phyloP scores from a whole-genome alignment of 148 eudicot species.

The Cornus controversa region DNA sequence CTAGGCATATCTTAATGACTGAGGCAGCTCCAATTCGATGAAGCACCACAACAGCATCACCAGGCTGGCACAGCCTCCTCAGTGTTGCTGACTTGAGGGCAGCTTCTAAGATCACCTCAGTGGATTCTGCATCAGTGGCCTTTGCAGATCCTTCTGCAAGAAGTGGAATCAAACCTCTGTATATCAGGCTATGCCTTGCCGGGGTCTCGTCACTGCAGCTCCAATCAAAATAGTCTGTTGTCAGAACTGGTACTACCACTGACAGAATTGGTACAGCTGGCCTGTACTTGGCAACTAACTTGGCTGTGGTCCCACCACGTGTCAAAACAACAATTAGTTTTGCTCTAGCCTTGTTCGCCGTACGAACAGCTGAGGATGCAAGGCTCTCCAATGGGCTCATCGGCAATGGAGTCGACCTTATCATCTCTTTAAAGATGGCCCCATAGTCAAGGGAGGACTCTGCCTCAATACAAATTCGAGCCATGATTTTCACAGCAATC shows the following conservation, averaged over 20 bases:
- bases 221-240: conserved; percentile 70
- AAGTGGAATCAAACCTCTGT: conserved; percentile 69
- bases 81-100: conserved; percentile 64
- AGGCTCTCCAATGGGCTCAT: conserved; percentile 90
- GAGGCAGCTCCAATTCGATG: conserved; percentile 87
- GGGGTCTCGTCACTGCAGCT: conserved; percentile 71
- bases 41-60: conserved; percentile 77
- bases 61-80: conserved; percentile 57
- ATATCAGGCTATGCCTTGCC: conserved; percentile 69
- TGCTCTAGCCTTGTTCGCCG: conserved; percentile 79
- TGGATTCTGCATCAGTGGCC: conserved; percentile 88
- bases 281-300: conserved; percentile 73
- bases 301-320: conserved; percentile 89
- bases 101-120: conserved; percentile 77
- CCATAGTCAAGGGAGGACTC: conserved; percentile 75
- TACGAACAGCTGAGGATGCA: conserved; percentile 84
- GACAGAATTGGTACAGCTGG: conserved; percentile 80
- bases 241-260: conserved; percentile 70
- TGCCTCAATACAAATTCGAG: conserved; percentile 79
- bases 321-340: conserved; percentile 85
- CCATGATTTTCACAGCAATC: conserved; percentile 80
- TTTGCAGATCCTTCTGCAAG: conserved; percentile 89
- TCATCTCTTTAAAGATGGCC: conserved; percentile 66
- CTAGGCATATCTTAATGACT: conserved; percentile 80
- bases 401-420: conserved; percentile 69